Evolutionary conservation across 306 rosid genomes (phyloP).

Genomic region (Inga leiocalycina): DNA sequence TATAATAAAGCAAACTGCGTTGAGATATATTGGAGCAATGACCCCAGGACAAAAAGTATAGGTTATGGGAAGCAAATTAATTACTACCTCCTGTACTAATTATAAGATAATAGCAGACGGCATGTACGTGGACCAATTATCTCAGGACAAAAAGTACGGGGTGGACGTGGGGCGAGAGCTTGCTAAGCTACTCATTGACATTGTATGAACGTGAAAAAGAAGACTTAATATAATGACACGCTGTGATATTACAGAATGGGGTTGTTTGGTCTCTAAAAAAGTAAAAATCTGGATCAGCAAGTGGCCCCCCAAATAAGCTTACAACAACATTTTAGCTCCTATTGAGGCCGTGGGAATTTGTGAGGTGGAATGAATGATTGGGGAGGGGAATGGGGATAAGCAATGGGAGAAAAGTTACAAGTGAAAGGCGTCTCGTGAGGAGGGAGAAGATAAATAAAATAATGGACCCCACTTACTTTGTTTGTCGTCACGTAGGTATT

Average conservation of each 20-base stretch:
- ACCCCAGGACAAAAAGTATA: neutral
- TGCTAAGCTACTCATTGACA: neutral
- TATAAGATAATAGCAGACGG: neutral
- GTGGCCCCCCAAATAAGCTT: neutral
- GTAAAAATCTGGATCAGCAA: neutral
- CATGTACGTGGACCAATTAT: conserved; percentile 1
- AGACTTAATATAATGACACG: too few species aligned
- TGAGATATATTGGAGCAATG: neutral
- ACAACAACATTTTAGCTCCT: neutral
- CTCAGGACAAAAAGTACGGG: neutral
- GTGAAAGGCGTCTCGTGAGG: conserved; percentile 39
- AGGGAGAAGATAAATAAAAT: neutral
- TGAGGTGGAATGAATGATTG: neutral
- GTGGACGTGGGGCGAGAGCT: neutral
- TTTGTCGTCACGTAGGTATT: conserved; percentile 45
- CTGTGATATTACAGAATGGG: neutral
- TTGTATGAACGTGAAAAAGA: neutral
- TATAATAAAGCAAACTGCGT: neutral
- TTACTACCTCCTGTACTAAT: too few species aligned
- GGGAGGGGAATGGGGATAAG: neutral
- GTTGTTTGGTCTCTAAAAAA: neutral
- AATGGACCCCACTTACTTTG: conserved; percentile 19
- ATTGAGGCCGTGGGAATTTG: neutral
- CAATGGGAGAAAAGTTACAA: neutral
- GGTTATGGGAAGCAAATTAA: neutral